Base-by-base conservation (phyloP, 108 stramenopile species). In the Cyclotella atomus region DNA sequence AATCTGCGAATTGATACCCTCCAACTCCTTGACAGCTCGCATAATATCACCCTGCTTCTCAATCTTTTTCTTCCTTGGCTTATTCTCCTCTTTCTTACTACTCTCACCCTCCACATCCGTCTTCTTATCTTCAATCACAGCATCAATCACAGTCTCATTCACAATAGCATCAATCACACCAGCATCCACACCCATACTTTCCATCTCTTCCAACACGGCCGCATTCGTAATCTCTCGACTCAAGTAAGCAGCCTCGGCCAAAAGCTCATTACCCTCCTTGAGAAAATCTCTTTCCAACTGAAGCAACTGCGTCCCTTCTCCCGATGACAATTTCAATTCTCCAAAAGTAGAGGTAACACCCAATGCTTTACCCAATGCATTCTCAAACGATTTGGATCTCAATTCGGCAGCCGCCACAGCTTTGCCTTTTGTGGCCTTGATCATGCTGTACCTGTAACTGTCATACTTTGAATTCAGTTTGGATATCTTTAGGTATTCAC, bases 361-460 rank as follows among this genome's bases (percentile, higher is more conserved):
- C 53, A 84, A 55, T 0, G 79, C 82, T 70, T 57, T 74, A 25
- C 68, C 49, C 27, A 90, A 68, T 20, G 89, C 90, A 34, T 70
- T 70, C 38, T 86, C 89, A 80, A 95, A 91, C n/a, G 77, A 50
- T 38, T 76, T 82, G 21, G 53, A 36, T 1, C 93, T 82, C 56
- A 82, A 82, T 45, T 87, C 68, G 2, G 77, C 66, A 0, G 91
- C 89, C 3, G 95, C 95, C 20, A 55, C 36, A 2, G 92, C 90
- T 67, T 89, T 90, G 59, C 83, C 84, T 21, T 79, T 33, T 12
- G 91, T 92, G 9, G 95, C 91, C 57, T 80, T 71, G 20, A 77
- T 78, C 54, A 96, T 49, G 47, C 76, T 83, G 73, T 89, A 96
- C 16, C 89, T 70, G 70, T 91, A 94, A 17, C 86, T 85, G 49